phyloP scores from a whole-genome alignment of 2,329 filamentous ascomycete genomes.

The Cyanodermella asteris region DNA sequence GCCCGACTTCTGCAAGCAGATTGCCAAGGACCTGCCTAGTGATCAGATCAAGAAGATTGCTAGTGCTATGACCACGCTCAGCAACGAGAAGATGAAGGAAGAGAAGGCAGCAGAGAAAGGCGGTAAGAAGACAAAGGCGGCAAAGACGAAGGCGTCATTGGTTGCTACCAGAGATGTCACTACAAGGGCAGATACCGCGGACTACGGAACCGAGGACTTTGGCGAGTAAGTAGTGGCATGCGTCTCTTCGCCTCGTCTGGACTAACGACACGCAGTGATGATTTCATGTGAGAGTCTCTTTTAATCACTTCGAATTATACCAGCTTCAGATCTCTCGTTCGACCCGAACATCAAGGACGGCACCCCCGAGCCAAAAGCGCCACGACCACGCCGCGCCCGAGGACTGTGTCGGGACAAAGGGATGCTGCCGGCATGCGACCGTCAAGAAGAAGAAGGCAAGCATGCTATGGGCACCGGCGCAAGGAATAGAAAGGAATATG shows the following conservation, averaged over 20 bases:
- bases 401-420: too few species aligned
- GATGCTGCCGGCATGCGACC: too few species aligned
- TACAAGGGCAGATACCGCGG: constrained; percentile 44
- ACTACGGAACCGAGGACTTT: constrained; percentile 67
- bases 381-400: too few species aligned
- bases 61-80: constrained; percentile 64
- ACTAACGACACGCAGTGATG: constrained; percentile 6
- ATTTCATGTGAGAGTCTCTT: constrained; percentile 10
- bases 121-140: constrained; percentile 90
- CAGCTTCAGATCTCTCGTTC: too few species aligned
- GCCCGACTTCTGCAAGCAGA: constrained; percentile 72
- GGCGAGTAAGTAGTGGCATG: constrained; percentile 48
- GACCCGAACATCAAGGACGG: too few species aligned
- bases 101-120: constrained; percentile 89
- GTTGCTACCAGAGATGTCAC: constrained; percentile 39
- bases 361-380: too few species aligned
- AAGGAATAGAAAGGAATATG: too few species aligned
- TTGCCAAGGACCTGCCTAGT: constrained; percentile 69
- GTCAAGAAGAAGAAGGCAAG: too few species aligned
- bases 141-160: constrained; percentile 79
- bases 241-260: neutral
- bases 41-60: constrained; percentile 94
- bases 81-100: constrained; percentile 97
- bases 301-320: too few species aligned
- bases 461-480: too few species aligned